Evolutionary conservation across 176 grass and related monocot genomes (phyloP), one percentile per base, ranked within the genome.

Genomic region (Eragrostis nindensis): DNA sequence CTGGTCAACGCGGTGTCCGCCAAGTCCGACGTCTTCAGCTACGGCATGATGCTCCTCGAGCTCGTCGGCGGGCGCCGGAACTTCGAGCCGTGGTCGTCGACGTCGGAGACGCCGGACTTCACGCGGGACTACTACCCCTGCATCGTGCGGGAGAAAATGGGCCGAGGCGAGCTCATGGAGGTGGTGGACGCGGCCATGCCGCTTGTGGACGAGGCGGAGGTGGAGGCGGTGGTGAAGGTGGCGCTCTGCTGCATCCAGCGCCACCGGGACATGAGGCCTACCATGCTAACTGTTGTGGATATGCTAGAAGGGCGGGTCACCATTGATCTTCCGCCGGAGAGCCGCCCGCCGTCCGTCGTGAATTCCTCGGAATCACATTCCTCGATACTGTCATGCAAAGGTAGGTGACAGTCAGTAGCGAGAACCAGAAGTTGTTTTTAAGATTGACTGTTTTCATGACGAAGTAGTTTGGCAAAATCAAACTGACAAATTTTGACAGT

Each of bases 1-100:
- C 41, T 89, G 2, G 38, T 89, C 30, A 69, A 45, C 44, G 84
- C 63, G n/a, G 66, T 93, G 6, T 85, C 81, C 3, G 79, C 74
- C 18, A 90, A 85, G 66, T 87, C 29, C 11, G 91, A 93, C 68
- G 80, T 90, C 50, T 93, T 85, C 79, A 85, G 32, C 32, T 36
- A 36, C 32, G 32, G 32, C 32, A 36, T 36, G 32, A 36, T 36
- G 32, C 32, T 36, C 87, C 78, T 93, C 87, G 30, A 84, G 91
- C 24, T 87, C 90, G 87, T 78, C 84, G 19, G 84, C 85, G n/a
- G 41, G 85, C 4, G 91, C 90, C 32, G 32, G 77, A 52, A 90
- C 21, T 25, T 90, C 39, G 71, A 36, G 81, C 71, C 87, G 84
- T 1, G 81, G 91, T 11, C 78, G 80, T n/a, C n/a, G 44, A 85